Conservation (phyloP, 2,329 filamentous ascomycete species). For the Fusarium transvaalense region DNA sequence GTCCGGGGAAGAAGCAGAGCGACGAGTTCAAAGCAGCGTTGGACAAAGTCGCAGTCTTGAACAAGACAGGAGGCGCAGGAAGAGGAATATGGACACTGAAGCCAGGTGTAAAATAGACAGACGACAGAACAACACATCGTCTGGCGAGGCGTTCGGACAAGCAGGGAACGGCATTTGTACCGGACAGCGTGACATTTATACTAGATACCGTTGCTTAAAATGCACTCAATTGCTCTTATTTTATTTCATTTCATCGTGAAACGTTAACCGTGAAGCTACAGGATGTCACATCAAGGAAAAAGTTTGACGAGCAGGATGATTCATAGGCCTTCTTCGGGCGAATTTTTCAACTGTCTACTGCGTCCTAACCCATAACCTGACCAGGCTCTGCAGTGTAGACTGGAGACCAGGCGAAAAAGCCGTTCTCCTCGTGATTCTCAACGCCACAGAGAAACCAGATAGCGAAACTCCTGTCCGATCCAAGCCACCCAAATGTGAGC, state of each 20-base stretch:
- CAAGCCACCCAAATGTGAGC: slow-evolving; percentile 46
- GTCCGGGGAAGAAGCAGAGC: slow-evolving; percentile 72
- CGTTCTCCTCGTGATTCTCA: slow-evolving; percentile 81
- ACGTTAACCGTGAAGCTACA: slow-evolving; percentile 27
- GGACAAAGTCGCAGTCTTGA: slow-evolving; percentile 78
- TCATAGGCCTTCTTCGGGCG: slow-evolving; percentile 60
- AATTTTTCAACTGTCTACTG: slow-evolving; percentile 59
- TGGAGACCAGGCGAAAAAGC: slow-evolving; percentile 75
- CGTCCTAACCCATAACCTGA: slow-evolving; percentile 49
- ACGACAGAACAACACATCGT: not conserved
- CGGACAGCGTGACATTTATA: slow-evolving; percentile 11
- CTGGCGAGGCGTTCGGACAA: slow-evolving; percentile 33
- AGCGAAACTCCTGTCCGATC: slow-evolving; percentile 56
- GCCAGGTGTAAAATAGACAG: slow-evolving; percentile 27
- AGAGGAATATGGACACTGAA: slow-evolving; percentile 67
- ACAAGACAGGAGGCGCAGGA: slow-evolving; percentile 67
- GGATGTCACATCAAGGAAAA: slow-evolving; percentile 36
- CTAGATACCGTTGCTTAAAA: slow-evolving; percentile 9
- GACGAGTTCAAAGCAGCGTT: slow-evolving; percentile 87
- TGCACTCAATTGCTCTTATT: slow-evolving; percentile 11
- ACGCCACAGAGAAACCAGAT: slow-evolving; percentile 70
- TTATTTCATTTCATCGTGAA: slow-evolving; percentile 26
- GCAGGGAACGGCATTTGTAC: slow-evolving; percentile 1
- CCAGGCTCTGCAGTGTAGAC: slow-evolving; percentile 62
- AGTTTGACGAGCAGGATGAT: slow-evolving; percentile 53